Conservation (phyloP, 495 filamentous ascomycete species). For the Trichoderma gamsii region DNA sequence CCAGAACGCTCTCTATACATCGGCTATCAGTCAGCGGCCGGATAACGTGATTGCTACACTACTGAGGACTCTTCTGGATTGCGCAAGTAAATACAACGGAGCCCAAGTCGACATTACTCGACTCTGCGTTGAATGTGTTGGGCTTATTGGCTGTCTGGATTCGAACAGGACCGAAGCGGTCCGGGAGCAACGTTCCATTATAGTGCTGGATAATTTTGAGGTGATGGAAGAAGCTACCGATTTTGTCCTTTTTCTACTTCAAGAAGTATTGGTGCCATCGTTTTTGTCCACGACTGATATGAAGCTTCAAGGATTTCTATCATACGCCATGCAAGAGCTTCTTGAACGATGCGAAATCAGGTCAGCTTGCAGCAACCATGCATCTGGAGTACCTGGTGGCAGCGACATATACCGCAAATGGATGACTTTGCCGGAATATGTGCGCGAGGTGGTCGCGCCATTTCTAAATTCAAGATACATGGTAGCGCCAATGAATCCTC, state of each 20-base stretch:
- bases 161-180: conserved; percentile 79
- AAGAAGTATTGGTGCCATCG: conserved; percentile 80
- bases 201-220: conserved; percentile 81
- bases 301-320: conserved; percentile 79
- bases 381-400: conserved; percentile 14
- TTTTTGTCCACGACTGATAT: conserved; percentile 86
- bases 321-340: conserved; percentile 89
- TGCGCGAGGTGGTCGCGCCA: conserved; percentile 73
- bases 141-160: conserved; percentile 84
- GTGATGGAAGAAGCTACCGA: conserved; percentile 72
- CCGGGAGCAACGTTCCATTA: conserved; percentile 68
- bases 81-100: conserved; percentile 69
- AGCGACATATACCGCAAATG: conserved; percentile 58
- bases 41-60: conserved; percentile 65
- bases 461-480: conserved; percentile 79
- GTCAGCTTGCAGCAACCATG: conserved; percentile 38
- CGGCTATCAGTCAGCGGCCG: conserved; percentile 79
- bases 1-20: conserved; percentile 74
- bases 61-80: conserved; percentile 73
- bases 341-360: conserved; percentile 68
- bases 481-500: conserved; percentile 52
- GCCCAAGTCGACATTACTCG: conserved; percentile 57
- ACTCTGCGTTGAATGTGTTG: conserved; percentile 73
- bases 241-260: conserved; percentile 78
- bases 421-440: conserved; percentile 63